Evolutionary conservation across 1,284 basidiomycete genomes (phyloP).

Genomic region (Dichomitus squalens): DNA sequence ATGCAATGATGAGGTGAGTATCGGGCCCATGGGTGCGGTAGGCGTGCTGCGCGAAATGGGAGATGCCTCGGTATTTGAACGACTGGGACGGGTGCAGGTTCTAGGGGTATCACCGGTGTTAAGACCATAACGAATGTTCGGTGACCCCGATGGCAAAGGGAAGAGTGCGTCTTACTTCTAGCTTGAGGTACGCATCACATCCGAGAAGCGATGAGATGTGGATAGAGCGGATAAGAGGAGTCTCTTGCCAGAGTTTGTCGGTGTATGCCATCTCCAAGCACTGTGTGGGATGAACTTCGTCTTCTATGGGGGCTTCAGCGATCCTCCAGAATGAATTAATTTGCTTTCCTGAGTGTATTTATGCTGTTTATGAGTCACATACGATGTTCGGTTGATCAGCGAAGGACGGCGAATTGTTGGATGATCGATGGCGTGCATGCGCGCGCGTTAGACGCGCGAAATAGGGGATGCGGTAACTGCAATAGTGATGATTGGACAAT

Average conservation of each 20-base stretch:
- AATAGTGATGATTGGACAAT: too few species aligned
- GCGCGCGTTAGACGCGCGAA: too few species aligned
- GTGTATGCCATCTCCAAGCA: neutral
- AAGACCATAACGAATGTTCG: neutral
- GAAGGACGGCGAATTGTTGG: too few species aligned
- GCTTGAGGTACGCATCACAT: constrained; percentile 62
- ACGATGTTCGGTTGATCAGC: too few species aligned
- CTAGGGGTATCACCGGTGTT: constrained; percentile 44
- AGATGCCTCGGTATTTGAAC: constrained; percentile 76
- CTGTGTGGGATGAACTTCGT: neutral
- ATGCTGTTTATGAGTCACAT: too few species aligned
- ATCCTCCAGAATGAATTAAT: too few species aligned
- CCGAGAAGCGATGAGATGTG: constrained; percentile 55
- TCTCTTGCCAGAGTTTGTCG: constrained; percentile 53
- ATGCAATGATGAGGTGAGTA: constrained; percentile 68
- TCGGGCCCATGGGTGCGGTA: constrained; percentile 49
- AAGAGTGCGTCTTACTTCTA: constrained; percentile 50
- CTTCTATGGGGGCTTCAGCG: too few species aligned
- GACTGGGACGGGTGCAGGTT: constrained; percentile 72
- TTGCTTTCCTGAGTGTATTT: too few species aligned
- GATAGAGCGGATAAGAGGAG: constrained; percentile 61
- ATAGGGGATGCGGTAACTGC: too few species aligned
- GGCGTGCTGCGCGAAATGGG: constrained; percentile 57
- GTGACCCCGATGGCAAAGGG: neutral
- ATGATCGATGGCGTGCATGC: too few species aligned